Base-by-base conservation (phyloP, 768 basidiomycete genomes). In the Hebeloma cylindrosporum region DNA sequence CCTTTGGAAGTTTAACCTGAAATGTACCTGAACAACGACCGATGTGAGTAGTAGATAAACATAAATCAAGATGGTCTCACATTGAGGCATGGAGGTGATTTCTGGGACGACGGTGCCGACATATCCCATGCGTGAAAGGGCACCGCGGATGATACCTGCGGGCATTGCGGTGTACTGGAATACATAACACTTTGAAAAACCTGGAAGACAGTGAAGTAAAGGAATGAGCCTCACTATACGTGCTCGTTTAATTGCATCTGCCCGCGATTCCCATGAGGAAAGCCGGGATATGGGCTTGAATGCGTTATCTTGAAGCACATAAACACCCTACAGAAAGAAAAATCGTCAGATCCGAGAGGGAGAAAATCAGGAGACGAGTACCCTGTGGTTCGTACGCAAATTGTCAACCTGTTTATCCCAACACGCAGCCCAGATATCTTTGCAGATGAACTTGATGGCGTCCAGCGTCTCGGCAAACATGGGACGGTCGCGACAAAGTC, bases 341-440 rank as follows among this genome's bases (percentile, higher is more conserved):
- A 45, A 35, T 28, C 33, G 32, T 3, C 32, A 33, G 11, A 16
- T 16, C 4, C 29, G 18, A 2, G 14, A 11, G 17, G 22, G 20
- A 22, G 1, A 41, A n/a, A 16, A 21, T 5, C 21, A 2, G n/a
- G 48, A 13, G 29, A 13, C 17, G 68, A 81, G 29, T 59, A 93
- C 93, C 37, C 93, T 75, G 63, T 95, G 94, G 62, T 97, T 97
- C 11, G 93, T 97, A 33, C 93, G 80, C 46, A 97, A 68, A 63
- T 97, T 97, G 58, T 96, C 93, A 1, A 96, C 90, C 61, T 95
- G 94, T 60, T 94, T 94, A 40, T 93, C 88, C 84, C 90, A 96
- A 44, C 86, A 87, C 16, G 85, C 81, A 0, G 80, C 72, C 90
- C 93, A 97, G n/a, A 97, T 69, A 45, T 97, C 93, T 60, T 97